phyloP scores from a whole-genome alignment of 352 stramenopile species.

The Pythium apleroticum region DNA sequence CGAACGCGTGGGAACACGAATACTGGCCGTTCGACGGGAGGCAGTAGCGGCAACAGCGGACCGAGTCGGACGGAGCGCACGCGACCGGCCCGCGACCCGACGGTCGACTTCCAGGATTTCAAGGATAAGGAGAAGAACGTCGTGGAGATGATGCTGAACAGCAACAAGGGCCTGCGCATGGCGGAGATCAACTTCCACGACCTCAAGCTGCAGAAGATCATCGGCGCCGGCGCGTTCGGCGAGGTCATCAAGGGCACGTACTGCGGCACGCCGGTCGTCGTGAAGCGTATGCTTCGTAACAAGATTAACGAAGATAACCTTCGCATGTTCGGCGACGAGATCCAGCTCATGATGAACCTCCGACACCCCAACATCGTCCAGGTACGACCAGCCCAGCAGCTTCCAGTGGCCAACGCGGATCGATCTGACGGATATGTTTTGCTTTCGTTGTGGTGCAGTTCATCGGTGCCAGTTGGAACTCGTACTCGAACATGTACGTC shows the following conservation, averaged over 20 bases:
- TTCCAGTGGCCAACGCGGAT: background rate
- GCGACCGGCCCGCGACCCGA: conserved; percentile 23
- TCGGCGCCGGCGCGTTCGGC: conserved; percentile 80
- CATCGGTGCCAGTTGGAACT: conserved; percentile 90
- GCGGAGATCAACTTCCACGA: conserved; percentile 90
- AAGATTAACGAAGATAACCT: conserved; percentile 90
- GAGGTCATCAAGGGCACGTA: conserved; percentile 90
- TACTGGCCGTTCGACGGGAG: conserved; percentile 1
- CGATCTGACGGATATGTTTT: background rate
- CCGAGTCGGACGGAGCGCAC: too few relatives aligned
- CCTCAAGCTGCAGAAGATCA: conserved; percentile 88
- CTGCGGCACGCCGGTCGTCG: conserved; percentile 84
- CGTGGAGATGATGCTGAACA: conserved; percentile 87
- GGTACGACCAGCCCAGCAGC: conserved; percentile 23
- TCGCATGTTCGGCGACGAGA: conserved; percentile 88
- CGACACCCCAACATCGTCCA: conserved; percentile 88
- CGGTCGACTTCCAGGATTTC: conserved; percentile 83
- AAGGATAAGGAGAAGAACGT: conserved; percentile 87
- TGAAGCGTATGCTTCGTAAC: conserved; percentile 88
- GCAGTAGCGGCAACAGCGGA: background rate
- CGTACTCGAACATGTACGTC: conserved; percentile 90
- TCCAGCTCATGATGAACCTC: conserved; percentile 91
- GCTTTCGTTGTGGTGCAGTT: conserved; percentile 41
- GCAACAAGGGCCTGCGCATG: conserved; percentile 85
- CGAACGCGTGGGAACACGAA: background rate